Evolutionary conservation across 2,329 filamentous ascomycete genomes (phyloP).

Genomic region (Capronia americana): DNA sequence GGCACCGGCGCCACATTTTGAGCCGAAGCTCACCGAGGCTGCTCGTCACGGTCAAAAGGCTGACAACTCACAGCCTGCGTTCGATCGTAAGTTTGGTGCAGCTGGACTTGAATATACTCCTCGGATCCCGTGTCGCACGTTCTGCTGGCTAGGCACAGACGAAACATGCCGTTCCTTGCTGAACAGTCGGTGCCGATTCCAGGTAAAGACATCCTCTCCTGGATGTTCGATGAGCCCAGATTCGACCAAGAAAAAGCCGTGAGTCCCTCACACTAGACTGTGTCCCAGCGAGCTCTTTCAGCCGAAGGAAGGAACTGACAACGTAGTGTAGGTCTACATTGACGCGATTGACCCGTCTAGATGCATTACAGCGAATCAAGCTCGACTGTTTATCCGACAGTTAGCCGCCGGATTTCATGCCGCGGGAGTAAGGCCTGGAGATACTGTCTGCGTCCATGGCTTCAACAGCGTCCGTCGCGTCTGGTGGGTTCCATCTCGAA

Average conservation of each 20-base stretch:
- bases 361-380: slow-evolving; percentile 26
- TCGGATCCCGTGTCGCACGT: neutral
- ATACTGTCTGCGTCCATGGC: slow-evolving; percentile 62
- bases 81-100: neutral
- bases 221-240: slow-evolving; percentile 58
- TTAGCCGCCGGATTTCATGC: slow-evolving; percentile 58
- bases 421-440: slow-evolving; percentile 49
- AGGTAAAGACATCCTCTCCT: slow-evolving; percentile 61
- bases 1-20: neutral
- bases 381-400: slow-evolving; percentile 50
- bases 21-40: neutral
- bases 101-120: neutral
- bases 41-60: neutral
- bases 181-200: slow-evolving; percentile 47
- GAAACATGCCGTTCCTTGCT: slow-evolving; percentile 34
- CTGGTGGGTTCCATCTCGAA: neutral
- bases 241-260: slow-evolving; percentile 60
- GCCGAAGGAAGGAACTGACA: neutral
- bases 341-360: slow-evolving; percentile 52
- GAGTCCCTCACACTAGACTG: slow-evolving; percentile 24
- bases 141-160: neutral
- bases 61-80: neutral
- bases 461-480: slow-evolving; percentile 54
- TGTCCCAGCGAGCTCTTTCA: neutral
- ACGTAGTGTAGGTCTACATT: slow-evolving; percentile 53